Evolutionary conservation across 2,329 filamentous ascomycete species (phyloP).

Genomic region (Diaporthe helianthi): DNA sequence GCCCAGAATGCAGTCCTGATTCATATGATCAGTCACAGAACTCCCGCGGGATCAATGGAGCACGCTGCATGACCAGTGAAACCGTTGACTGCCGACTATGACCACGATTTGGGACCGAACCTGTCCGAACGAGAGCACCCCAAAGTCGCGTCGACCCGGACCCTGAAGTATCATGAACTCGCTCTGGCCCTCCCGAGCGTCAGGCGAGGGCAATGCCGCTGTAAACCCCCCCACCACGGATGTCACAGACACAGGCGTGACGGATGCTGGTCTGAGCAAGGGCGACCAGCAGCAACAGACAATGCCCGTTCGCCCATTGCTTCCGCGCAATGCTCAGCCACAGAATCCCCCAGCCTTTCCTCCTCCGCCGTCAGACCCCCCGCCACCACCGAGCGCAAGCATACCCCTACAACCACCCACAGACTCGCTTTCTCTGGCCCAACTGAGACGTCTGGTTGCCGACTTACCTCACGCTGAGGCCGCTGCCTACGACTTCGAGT

Average conservation of each 20-base stretch:
- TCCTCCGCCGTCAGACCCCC: slow-evolving; percentile 37
- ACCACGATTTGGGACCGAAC: slow-evolving; percentile 20
- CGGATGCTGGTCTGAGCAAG: slow-evolving; percentile 23
- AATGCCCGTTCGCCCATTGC: slow-evolving; percentile 38
- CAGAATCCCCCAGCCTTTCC: slow-evolving; percentile 35
- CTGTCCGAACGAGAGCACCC: slow-evolving; percentile 21
- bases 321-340: slow-evolving; percentile 42
- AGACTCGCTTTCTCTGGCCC: slow-evolving; percentile 78
- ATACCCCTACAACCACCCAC: slow-evolving; percentile 47
- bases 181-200: slow-evolving; percentile 35
- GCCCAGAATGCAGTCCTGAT: slow-evolving; percentile 19
- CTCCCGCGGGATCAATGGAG: not conserved
- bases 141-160: slow-evolving; percentile 18
- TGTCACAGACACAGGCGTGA: slow-evolving; percentile 23
- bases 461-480: slow-evolving; percentile 76
- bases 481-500: slow-evolving; percentile 84
- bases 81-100: slow-evolving; percentile 18
- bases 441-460: slow-evolving; percentile 75
- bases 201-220: slow-evolving; percentile 27
- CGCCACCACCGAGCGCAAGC: slow-evolving; percentile 38
- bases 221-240: slow-evolving; percentile 24
- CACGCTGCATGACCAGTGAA: slow-evolving; percentile 2
- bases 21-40: not conserved
- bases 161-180: slow-evolving; percentile 36
- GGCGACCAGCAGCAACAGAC: slow-evolving; percentile 19